A percentile compares a stretch with the other conserved stretches of the same genome.
phyloP scores from a whole-genome alignment of 176 grass and related monocot species.

The Pontederia paniculata region DNA sequence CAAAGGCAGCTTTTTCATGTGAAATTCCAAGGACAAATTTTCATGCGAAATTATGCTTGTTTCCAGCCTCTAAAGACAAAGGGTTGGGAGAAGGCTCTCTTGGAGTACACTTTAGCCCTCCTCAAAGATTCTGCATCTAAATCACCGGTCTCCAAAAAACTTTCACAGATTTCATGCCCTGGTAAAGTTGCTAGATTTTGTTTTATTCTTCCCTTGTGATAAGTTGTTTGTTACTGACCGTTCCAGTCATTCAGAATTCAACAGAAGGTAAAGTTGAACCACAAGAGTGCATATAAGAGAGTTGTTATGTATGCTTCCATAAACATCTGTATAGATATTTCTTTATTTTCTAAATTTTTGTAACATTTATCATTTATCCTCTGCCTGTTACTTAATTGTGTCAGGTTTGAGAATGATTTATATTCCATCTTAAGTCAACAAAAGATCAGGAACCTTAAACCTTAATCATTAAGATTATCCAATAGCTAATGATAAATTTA shows the following conservation, averaged over 20 bases:
- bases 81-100: slow-evolving; percentile 80
- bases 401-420: no score
- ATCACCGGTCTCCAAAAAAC: slow-evolving; percentile 51
- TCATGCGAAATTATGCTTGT: neutral
- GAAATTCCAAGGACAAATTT: slow-evolving; percentile 19
- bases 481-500: no score
- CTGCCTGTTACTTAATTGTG: no score
- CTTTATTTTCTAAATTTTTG: no score
- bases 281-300: no score
- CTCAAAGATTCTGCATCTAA: slow-evolving; percentile 48
- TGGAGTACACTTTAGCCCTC: slow-evolving; percentile 73
- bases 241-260: neutral
- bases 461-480: no score
- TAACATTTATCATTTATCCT: no score
- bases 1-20: neutral
- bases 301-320: no score
- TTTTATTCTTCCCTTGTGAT: neutral
- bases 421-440: no score
- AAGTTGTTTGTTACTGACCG: neutral
- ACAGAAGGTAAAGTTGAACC: neutral
- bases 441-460: no score
- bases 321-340: no score
- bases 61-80: slow-evolving; percentile 62
- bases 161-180: slow-evolving; percentile 79
- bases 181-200: slow-evolving; percentile 25